Conservation (phyloP, 2,329 filamentous ascomycete species). For the Pseudocercospora crystallina region DNA sequence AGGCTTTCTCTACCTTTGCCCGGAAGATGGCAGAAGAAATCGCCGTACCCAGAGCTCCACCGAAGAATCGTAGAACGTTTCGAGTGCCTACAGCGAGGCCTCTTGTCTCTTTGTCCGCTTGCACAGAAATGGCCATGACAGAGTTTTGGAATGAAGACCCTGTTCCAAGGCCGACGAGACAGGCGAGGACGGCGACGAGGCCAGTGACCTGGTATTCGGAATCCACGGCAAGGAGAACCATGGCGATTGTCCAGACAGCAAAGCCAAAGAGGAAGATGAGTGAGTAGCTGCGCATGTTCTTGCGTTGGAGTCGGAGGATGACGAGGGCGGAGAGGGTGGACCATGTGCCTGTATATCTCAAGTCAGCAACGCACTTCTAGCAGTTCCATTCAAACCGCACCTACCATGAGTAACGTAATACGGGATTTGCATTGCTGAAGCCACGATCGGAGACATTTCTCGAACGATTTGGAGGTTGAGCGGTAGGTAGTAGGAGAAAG, state of each 20-base stretch:
- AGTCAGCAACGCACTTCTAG: neutral
- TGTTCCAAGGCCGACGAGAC: conserved; percentile 24
- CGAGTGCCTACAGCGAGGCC: conserved; percentile 23
- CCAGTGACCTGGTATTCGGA: conserved; percentile 1
- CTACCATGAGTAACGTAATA: conserved; percentile 24
- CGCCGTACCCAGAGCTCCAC: conserved; percentile 26
- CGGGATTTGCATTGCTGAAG: conserved; percentile 17
- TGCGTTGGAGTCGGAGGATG: conserved; percentile 11
- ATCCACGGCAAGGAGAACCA: conserved; percentile 4
- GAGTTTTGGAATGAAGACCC: conserved; percentile 27
- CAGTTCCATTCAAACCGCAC: neutral
- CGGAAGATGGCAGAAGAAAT: conserved; percentile 17
- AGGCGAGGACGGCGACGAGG: conserved; percentile 14
- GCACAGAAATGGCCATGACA: conserved; percentile 23
- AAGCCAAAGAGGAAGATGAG: conserved; percentile 23
- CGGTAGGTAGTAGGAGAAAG: conserved; percentile 26
- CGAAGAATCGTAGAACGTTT: conserved; percentile 26
- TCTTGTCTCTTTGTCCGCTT: conserved; percentile 19
- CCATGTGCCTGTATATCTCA: conserved; percentile 4
- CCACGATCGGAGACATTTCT: conserved; percentile 12
- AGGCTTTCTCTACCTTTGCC: neutral
- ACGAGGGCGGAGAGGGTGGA: conserved; percentile 21
- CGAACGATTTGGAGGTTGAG: conserved; percentile 21
- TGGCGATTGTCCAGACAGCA: conserved; percentile 19
- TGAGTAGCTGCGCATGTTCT: conserved; percentile 17